These are phyloP conservation scores for Rosa hybrid DNA, from an alignment of 331 rosid genomes.

Conservation along the genomic window DNA sequence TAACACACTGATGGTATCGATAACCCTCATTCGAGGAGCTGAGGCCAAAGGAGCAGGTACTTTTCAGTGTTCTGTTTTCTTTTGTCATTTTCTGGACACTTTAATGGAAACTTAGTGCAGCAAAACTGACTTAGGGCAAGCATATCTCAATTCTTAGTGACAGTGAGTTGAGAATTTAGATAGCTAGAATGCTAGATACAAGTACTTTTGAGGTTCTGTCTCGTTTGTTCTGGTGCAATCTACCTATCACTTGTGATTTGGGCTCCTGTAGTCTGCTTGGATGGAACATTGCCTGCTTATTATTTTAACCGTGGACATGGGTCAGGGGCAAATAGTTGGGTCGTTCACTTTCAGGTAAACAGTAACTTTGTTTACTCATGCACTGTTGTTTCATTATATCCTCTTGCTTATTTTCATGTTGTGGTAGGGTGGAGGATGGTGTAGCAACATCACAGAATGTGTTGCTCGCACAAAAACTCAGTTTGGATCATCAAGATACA, in stretches of 20 bases:
- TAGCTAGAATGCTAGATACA: neutral
- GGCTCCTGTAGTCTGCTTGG: constrained; percentile 69
- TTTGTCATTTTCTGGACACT: neutral
- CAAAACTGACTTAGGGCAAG: neutral
- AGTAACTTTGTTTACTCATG: neutral
- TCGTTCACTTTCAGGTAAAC: constrained; percentile 78
- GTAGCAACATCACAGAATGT: constrained; percentile 65
- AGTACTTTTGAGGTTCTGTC: neutral
- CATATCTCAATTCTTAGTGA: neutral
- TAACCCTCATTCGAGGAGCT: constrained; percentile 76
- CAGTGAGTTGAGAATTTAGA: neutral
- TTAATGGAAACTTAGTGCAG: neutral
- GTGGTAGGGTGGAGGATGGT: constrained; percentile 98
- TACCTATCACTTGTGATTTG: constrained; percentile 6
- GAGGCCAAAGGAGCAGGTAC: constrained; percentile 79
- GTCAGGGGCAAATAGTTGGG: constrained; percentile 80
- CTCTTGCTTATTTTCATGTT: neutral
- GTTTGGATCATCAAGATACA: constrained; percentile 73
- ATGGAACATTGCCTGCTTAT: constrained; percentile 90
- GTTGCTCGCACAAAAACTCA: constrained; percentile 62
- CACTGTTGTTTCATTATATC: neutral
- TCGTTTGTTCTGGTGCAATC: neutral
- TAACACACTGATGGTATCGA: constrained; percentile 55
- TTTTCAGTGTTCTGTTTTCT: neutral
- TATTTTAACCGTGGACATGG: constrained; percentile 81